phyloP scores from a whole-genome alignment of 169 alveolate species.

The Plasmodium reichenowi region DNA sequence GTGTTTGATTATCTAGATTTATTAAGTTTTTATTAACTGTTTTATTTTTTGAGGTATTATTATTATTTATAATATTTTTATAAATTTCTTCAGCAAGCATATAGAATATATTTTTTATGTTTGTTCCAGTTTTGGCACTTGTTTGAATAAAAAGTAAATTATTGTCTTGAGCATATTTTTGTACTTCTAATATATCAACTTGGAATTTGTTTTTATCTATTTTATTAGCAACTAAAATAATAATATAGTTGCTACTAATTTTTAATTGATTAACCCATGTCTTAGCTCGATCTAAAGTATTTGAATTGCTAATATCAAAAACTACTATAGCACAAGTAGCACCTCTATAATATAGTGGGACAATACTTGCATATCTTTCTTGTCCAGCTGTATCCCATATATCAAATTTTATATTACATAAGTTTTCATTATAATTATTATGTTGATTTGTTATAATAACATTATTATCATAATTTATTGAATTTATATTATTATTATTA shows the following conservation, averaged over 20 bases:
- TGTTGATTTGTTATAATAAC: not conserved
- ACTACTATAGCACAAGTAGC: slow-evolving; percentile 92
- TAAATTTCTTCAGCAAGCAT: slow-evolving; percentile 81
- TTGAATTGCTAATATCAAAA: slow-evolving; percentile 88
- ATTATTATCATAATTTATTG: not conserved
- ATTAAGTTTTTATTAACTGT: slow-evolving; percentile 46
- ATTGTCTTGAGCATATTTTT: slow-evolving; percentile 83
- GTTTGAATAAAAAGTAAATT: slow-evolving; percentile 83
- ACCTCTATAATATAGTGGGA: slow-evolving; percentile 91
- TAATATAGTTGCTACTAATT: slow-evolving; percentile 80
- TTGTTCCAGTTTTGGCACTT: slow-evolving; percentile 87
- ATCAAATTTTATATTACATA: slow-evolving; percentile 85
- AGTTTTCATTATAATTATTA: slow-evolving; percentile 35
- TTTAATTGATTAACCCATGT: slow-evolving; percentile 89
- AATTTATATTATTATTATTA: slow-evolving; percentile 4
- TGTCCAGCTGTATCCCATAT: slow-evolving; percentile 96
- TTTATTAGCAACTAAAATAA: slow-evolving; percentile 86
- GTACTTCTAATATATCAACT: slow-evolving; percentile 82
- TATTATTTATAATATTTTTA: slow-evolving; percentile 61
- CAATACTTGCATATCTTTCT: slow-evolving; percentile 91
- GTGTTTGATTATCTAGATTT: slow-evolving; percentile 59
- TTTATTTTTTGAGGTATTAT: slow-evolving; percentile 26
- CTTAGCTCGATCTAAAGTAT: slow-evolving; percentile 87
- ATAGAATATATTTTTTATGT: slow-evolving; percentile 81
- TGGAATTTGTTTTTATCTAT: slow-evolving; percentile 81